Evolutionary conservation across 345 rosid species (phyloP), one percentile per base, ranked within the genome.

Genomic region (Erodium maritimum): DNA sequence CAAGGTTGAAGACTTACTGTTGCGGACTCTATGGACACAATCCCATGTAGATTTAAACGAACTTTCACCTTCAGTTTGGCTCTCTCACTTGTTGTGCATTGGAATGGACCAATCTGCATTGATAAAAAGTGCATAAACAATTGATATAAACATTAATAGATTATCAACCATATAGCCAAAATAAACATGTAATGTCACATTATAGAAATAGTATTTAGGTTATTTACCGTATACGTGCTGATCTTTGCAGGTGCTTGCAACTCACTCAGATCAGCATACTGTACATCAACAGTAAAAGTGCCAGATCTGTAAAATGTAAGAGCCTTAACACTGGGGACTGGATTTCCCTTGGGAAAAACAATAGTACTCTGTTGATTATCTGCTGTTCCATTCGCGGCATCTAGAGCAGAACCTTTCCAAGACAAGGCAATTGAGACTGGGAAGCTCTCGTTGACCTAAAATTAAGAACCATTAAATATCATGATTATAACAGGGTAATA

Each of bases 81-180:
- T 60, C 87, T 71, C 53, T 93, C 96, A 71, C 73, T 79, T 67
- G 79, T 84, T 2, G 79, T 62, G 57, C 84, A 76, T 68, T 83
- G 99, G 81, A 94, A 87, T 60, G 99, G 99, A 67, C 99, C 99
- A 59, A 94, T 84, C 99, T 94, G 75, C 68, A 67, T 12, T 23
- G 14, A 56, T 22, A 20, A 70, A 75, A 46, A 29, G 21, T 42
- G n/a, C 65, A n/a, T n/a, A n/a, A 2, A 5, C 61, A 29, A 29
- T 29, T 29, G 37, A 29, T 11, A 29, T 11, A 29, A n/a, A 29
- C 37, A 29, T 5, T 29, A 5, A 29, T 11, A 29, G 37, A 29
- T 29, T 5, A 29, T 29, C 37, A 29, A 29, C 37, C 5, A 6
- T 0, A 6, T 25, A 29, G 37, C n/a, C n/a, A n/a, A 29, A 29